phyloP scores from a whole-genome alignment of 441 rosid genomes.

The Syzygium malaccense region DNA sequence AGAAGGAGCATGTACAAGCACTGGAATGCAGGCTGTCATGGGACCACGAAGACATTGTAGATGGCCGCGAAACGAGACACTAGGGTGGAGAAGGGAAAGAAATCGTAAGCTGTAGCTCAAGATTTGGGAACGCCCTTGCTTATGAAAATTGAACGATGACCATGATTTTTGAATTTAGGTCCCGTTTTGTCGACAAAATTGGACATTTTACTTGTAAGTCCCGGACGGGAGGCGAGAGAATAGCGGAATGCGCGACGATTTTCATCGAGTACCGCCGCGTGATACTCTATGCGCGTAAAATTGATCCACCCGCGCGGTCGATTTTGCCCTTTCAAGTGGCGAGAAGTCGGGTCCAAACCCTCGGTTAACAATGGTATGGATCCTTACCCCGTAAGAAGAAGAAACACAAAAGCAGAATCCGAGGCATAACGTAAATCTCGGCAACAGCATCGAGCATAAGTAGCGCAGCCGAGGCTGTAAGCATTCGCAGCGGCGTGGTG shows the following conservation, averaged over 20 bases:
- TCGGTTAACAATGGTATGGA: not conserved
- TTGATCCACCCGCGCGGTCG: not conserved
- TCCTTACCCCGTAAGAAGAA: not conserved
- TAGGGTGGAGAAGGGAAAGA: too few relatives aligned
- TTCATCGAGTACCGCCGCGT: rapidly evolving
- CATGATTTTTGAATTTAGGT: not conserved
- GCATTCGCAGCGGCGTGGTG: not conserved
- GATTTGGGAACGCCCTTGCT: not conserved
- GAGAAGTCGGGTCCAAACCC: not conserved
- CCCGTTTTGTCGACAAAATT: not conserved
- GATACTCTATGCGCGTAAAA: not conserved
- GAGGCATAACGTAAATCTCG: not conserved
- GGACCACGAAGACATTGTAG: not conserved
- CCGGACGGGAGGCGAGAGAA: not conserved
- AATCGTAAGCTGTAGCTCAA: not conserved
- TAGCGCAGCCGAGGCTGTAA: not conserved
- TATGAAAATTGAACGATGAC: not conserved
- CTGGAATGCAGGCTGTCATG: not conserved
- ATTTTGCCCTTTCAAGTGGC: not conserved
- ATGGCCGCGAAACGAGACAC: not conserved
- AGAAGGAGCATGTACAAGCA: too few relatives aligned
- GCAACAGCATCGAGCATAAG: not conserved
- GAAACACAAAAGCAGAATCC: not conserved
- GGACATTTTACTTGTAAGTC: not conserved
- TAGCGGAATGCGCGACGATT: not conserved